Evolutionary conservation across 177 flowering plant genomes (phyloP).

Genomic region (Vitis hybrid): DNA sequence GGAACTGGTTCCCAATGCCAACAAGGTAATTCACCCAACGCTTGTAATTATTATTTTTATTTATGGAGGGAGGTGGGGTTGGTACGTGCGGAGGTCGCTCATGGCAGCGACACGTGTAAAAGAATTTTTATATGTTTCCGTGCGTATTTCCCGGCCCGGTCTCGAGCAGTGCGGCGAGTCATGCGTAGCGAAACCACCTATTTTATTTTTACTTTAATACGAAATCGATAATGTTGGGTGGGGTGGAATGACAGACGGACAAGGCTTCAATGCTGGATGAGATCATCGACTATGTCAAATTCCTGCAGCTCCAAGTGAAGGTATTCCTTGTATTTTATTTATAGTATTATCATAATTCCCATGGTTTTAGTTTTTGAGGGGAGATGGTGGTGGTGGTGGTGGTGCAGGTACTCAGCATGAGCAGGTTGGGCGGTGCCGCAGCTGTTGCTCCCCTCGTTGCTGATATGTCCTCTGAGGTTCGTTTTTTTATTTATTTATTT

Average conservation of each 20-base stretch:
- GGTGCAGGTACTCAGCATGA: slow-evolving; percentile 93
- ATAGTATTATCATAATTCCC: not conserved
- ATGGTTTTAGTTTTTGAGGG: not conserved
- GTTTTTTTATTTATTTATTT: too few relatives aligned
- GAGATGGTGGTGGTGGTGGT: not conserved
- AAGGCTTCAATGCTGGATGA: slow-evolving; percentile 85
- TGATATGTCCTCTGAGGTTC: slow-evolving; percentile 71
- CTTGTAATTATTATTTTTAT: too few relatives aligned
- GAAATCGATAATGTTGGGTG: not conserved
- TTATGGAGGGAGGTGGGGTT: not conserved
- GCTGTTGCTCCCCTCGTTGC: slow-evolving; percentile 87
- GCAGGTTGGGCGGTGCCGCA: slow-evolving; percentile 97
- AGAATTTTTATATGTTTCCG: not conserved
- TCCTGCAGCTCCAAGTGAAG: slow-evolving; percentile 70
- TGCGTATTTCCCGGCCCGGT: slow-evolving; percentile 10
- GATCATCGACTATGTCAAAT: slow-evolving; percentile 81
- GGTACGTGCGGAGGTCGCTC: not conserved
- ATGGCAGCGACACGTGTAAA: not conserved
- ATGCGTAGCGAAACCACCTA: slow-evolving; percentile 2
- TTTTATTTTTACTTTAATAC: not conserved
- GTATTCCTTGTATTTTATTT: not conserved
- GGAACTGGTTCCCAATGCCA: slow-evolving; percentile 79
- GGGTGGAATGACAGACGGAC: slow-evolving; percentile 66
- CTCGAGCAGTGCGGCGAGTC: not conserved
- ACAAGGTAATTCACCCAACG: slow-evolving; percentile 42